Percentiles rank a stretch among this genome's conserved stretches.
Evolutionary conservation across 768 basidiomycete species (phyloP).

Genomic region (Trametes gibbosa): DNA sequence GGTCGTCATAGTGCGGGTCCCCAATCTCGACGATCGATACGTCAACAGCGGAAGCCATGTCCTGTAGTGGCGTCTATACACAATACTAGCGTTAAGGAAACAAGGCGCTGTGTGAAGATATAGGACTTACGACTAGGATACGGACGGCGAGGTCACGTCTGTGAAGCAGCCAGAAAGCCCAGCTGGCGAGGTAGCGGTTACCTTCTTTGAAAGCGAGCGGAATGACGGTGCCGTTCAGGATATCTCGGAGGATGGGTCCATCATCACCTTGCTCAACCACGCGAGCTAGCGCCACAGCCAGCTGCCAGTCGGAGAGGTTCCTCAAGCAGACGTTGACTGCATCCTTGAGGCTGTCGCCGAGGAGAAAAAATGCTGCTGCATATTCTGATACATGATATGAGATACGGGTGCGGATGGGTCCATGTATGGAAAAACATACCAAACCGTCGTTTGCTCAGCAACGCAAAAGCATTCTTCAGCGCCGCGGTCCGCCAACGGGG

Average conservation of each 20-base stretch:
- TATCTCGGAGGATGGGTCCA: conserved; percentile 68
- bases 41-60: conserved; percentile 59
- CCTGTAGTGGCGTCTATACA: conserved; percentile 69
- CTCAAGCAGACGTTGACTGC: conserved; percentile 88
- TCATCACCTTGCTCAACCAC: conserved; percentile 80
- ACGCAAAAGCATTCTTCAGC: conserved; percentile 91
- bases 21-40: conserved; percentile 64
- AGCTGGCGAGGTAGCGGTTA: conserved; percentile 91
- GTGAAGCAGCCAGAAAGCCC: conserved; percentile 95
- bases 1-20: conserved; percentile 90
- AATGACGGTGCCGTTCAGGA: conserved; percentile 73
- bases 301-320: conserved; percentile 86
- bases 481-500: conserved; percentile 90
- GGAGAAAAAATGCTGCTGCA: conserved; percentile 96
- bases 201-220: conserved; percentile 84
- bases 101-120: not conserved
- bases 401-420: not conserved
- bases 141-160: conserved; percentile 87
- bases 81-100: not conserved
- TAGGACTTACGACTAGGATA: conserved; percentile 69
- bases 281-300: conserved; percentile 85
- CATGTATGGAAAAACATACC: conserved; percentile 50
- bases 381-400: conserved; percentile 61
- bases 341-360: conserved; percentile 85
- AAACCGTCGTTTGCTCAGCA: conserved; percentile 88